Percentiles rank a stretch among this genome's conserved stretches.
Evolutionary conservation across 306 rosid species (phyloP).

Genomic region (Vigna nakashimae): DNA sequence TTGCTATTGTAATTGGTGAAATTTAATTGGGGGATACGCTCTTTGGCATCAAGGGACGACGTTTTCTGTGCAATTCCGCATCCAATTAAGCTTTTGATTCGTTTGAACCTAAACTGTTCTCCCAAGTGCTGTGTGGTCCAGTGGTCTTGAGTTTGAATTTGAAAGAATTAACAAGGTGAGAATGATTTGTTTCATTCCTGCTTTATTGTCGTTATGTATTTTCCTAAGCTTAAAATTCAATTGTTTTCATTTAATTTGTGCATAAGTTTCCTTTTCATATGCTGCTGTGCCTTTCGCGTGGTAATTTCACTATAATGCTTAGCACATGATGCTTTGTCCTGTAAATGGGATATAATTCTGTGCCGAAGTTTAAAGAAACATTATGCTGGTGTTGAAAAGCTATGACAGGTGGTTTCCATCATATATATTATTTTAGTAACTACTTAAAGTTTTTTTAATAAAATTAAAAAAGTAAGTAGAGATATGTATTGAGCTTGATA

Average conservation of each 20-base stretch:
- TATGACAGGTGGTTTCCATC: not conserved
- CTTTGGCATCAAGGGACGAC: not conserved
- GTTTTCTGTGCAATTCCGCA: not conserved
- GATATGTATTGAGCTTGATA: not conserved
- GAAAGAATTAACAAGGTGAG: slow-evolving; percentile 43
- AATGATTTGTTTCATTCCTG: not conserved
- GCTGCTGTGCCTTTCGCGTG: not conserved
- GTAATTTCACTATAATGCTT: no score
- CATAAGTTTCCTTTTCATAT: not conserved
- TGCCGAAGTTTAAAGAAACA: not conserved
- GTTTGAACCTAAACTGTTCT: slow-evolving; percentile 28
- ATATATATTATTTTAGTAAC: not conserved
- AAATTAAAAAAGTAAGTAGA: not conserved
- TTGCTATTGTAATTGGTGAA: slow-evolving; percentile 35
- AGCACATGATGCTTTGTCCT: not conserved
- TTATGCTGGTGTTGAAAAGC: not conserved
- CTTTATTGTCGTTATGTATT: no score
- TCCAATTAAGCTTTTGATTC: slow-evolving; percentile 31
- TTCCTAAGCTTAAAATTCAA: not conserved
- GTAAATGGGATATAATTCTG: not conserved
- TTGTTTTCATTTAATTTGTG: not conserved
- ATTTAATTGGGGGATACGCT: slow-evolving; percentile 50
- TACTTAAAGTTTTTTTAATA: not conserved
- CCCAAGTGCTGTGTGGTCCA: slow-evolving; percentile 7
- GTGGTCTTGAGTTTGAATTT: slow-evolving; percentile 32